Evolutionary conservation across 805 yeast genomes (phyloP), one percentile per base, ranked within the genome.

Genomic region (Starmerella gropengiesseri): DNA sequence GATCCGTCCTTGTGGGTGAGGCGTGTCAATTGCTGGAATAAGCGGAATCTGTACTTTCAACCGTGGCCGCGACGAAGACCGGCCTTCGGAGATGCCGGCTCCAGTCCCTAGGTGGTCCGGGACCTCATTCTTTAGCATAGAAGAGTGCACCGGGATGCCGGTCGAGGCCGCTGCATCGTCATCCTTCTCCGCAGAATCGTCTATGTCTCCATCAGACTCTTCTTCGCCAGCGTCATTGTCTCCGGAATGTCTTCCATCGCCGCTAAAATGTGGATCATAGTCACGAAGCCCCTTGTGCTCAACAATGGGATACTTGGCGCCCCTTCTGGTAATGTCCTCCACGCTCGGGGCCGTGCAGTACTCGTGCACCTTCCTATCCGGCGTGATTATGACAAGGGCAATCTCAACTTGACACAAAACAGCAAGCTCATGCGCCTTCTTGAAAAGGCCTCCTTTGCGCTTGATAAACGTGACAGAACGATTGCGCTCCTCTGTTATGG

Each of bases 371-470:
- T 81, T 81, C 29, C 67, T 60, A 55, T 84, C 86, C 54, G 76
- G 75, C 16, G 94, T 94, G 28, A 86, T 68, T 20, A 89, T 85
- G 13, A 89, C 77, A 23, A 89, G 89, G 2, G 97, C 93, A 23
- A 91, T 70, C 57, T 89, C 97, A 5, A 86, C 94, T 49, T 85
- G 87, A 62, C 97, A 89, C 30, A 89, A 69, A 9, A 89, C 89
- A 1, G 95, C 77, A 43, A 91, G 68, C 60, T 81, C 91, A 58
- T 81, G 81, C 2, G 89, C 89, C 60, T 81, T 81, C 45, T 67
- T 67, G 57, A 91, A 87, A 25, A 89, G 68, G 2, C 98, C 98
- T 0, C 94, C 93, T 61, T 89, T 89, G 43, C 98, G 74, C 62
- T 89, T 89, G 49, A 84, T 84, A 60, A 89, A 91, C 0, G 98